These are phyloP conservation scores for Microthlaspi erraticum DNA, from an alignment of 345 rosid species.

Conservation along the genomic window DNA sequence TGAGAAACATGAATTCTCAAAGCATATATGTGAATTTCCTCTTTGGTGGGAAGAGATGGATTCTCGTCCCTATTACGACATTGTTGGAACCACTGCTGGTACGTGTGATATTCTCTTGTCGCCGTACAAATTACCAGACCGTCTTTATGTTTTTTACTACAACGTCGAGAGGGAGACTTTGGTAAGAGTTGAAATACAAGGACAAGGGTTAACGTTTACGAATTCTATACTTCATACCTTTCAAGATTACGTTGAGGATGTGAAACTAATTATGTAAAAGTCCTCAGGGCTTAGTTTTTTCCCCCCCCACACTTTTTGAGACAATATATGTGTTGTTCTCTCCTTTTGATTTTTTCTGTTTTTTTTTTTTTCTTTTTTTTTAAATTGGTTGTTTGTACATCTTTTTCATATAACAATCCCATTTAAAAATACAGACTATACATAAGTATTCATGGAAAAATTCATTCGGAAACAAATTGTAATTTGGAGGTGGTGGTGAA, in stretches of 20 bases:
- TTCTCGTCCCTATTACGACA: background rate
- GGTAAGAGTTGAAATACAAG: background rate
- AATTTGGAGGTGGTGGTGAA: constrained; percentile 33
- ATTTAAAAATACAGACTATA: no score
- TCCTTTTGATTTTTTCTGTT: no score
- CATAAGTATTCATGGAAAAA: no score
- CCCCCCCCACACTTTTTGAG: no score
- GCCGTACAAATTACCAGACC: background rate
- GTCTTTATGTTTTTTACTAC: background rate
- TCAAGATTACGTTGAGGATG: background rate
- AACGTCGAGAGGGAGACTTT: constrained; percentile 2
- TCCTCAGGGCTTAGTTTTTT: background rate
- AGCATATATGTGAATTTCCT: background rate
- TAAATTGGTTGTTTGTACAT: no score
- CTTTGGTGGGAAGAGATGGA: background rate
- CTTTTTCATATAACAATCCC: no score
- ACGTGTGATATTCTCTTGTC: background rate
- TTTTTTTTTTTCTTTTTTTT: no score
- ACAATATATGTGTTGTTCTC: no score
- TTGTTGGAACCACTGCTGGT: background rate
- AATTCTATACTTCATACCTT: background rate
- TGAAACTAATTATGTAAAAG: background rate
- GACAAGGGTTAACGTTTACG: background rate
- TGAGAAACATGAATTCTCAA: background rate
- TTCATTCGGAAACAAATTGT: no score